Evolutionary conservation across 2,329 filamentous ascomycete genomes (phyloP).

Genomic region (Aspergillus aculeatus): DNA sequence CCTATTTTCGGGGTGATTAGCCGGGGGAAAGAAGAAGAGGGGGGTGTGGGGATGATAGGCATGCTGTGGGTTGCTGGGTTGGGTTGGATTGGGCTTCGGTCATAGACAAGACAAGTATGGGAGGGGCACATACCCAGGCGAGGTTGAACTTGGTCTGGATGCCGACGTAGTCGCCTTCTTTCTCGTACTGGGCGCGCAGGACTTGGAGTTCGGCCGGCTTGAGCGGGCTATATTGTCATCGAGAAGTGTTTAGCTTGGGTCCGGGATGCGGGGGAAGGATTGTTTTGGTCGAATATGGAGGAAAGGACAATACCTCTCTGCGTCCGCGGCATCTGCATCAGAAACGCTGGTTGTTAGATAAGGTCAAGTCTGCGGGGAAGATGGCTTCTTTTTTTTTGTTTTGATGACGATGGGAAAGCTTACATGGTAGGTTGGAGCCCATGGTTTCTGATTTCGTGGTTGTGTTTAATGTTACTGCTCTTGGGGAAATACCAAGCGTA

Average conservation of each 20-base stretch:
- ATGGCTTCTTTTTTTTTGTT: conserved; percentile 32
- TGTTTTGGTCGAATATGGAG: background rate
- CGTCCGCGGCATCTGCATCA: conserved; percentile 84
- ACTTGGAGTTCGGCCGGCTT: conserved; percentile 91
- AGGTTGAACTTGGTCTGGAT: conserved; percentile 99
- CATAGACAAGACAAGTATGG: background rate
- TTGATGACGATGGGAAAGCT: conserved; percentile 19
- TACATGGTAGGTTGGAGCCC: conserved; percentile 53
- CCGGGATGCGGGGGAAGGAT: background rate
- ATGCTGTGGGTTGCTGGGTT: background rate
- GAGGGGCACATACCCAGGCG: conserved; percentile 71
- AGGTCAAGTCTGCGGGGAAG: conserved; percentile 48
- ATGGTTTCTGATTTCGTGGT: conserved; percentile 24
- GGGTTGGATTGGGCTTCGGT: background rate
- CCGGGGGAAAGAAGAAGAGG: too few relatives aligned
- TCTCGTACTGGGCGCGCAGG: conserved; percentile 89
- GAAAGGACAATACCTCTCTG: conserved; percentile 68
- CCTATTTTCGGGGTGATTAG: too few relatives aligned
- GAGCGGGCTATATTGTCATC: conserved; percentile 62
- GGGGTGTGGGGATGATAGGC: too few relatives aligned
- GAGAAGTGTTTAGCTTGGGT: background rate
- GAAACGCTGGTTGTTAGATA: background rate
- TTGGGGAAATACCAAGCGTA: too few relatives aligned
- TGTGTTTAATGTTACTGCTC: too few relatives aligned
- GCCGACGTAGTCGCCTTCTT: conserved; percentile 94